Evolutionary conservation across 108 stramenopile genomes (phyloP), one percentile per base, ranked within the genome.

Genomic region (Pseudonitzschia multistriata): DNA sequence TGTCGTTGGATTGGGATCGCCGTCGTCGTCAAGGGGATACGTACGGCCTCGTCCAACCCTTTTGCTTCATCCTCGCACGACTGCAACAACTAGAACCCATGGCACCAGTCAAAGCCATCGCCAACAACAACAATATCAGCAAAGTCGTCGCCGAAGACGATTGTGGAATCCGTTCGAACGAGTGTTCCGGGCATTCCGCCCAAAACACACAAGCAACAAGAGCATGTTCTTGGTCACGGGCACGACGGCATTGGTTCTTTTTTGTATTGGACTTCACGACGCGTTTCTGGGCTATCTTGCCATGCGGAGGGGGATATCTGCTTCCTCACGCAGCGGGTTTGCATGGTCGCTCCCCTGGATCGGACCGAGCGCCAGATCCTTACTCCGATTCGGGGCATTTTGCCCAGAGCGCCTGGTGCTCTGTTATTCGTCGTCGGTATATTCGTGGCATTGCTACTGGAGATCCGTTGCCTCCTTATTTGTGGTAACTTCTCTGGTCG

Each of bases 351-450:
- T 71, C 0, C 79, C 79, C 21, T 81, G 71, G 74, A 28, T 75
- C 27, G 60, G 57, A 37, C 79, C 79, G 17, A 60, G 74, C 1
- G 33, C 35, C 3, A 39, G 68, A 24, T 40, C 70, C 21, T 49
- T 81, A 0, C 36, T 68, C 10, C 70, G 79, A 11, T 81, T 81
- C 65, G 79, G 79, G 2, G 79, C 79, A 17, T 76, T 61, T 47
- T 59, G 61, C 52, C 79, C 79, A 42, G 28, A 62, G 14, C 74
- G 49, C 29, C 28, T 80, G 42, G 13, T 59, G 31, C 11, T 6
- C 57, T 7, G 30, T 42, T n/a, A 15, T 14, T 14, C 14, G 33
- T 15, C 14, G 61, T 15, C 27, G 54, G 29, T 55, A 25, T 11
- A 24, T 21, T 11, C 22, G 33, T 8, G 7, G 28, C 13, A 3